phyloP scores from a whole-genome alignment of 257 asterid species.

The Salvia rosmarinus region DNA sequence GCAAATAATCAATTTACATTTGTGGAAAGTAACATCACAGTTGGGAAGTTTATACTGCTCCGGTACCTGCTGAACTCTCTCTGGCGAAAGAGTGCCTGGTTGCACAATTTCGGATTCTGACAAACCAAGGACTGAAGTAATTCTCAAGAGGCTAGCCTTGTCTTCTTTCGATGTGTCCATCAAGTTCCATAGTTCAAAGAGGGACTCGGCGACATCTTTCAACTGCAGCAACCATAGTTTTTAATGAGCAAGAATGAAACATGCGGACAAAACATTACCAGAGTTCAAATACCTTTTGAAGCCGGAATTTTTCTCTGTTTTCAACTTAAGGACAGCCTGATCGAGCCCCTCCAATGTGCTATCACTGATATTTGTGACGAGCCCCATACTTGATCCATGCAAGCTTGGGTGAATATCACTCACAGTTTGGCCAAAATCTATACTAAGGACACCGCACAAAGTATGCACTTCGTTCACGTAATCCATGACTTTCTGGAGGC shows the following conservation, averaged over 20 bases:
- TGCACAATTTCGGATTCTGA: slow-evolving; percentile 68
- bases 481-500: slow-evolving; percentile 76
- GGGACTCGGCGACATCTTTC: slow-evolving; percentile 70
- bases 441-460: slow-evolving; percentile 69
- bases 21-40: slow-evolving; percentile 1
- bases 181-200: slow-evolving; percentile 85
- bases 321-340: slow-evolving; percentile 65
- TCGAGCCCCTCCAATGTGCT: slow-evolving; percentile 75
- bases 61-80: slow-evolving; percentile 71
- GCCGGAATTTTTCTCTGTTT: slow-evolving; percentile 76
- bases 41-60: slow-evolving; percentile 8
- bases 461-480: slow-evolving; percentile 85
- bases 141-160: slow-evolving; percentile 53
- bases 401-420: slow-evolving; percentile 88
- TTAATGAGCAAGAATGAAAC: slow-evolving; percentile 31
- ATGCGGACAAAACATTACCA: slow-evolving; percentile 16
- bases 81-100: slow-evolving; percentile 73
- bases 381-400: slow-evolving; percentile 61
- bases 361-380: slow-evolving; percentile 78
- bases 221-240: slow-evolving; percentile 56
- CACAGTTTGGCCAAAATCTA: slow-evolving; percentile 81
- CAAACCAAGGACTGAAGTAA: slow-evolving; percentile 58
- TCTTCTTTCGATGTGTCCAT: slow-evolving; percentile 79
- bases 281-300: slow-evolving; percentile 68
- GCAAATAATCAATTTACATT: slow-evolving; percentile 4